Evolutionary conservation across 73 alveolate genomes (phyloP).

Genomic region (Paramecium caudatum): DNA sequence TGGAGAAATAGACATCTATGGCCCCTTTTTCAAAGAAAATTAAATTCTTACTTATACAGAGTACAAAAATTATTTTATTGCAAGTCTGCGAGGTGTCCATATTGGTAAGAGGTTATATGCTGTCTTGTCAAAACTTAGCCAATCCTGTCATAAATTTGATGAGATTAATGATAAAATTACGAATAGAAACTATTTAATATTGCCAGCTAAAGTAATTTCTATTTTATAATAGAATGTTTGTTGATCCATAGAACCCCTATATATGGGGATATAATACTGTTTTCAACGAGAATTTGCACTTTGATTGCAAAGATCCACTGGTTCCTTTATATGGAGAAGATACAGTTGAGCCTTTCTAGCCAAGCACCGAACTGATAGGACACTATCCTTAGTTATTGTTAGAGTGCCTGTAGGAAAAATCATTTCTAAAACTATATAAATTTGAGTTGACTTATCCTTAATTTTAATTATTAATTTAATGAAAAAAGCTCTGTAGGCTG

Average conservation of each 20-base stretch:
- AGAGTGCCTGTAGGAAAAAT: not conserved
- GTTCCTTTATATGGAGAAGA: not conserved
- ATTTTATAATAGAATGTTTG: not conserved
- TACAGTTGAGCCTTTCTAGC: not conserved
- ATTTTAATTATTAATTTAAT: not conserved
- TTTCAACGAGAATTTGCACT: not conserved
- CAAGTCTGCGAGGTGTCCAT: not conserved
- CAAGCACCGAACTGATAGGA: not conserved
- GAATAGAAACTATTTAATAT: not conserved
- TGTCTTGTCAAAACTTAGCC: not conserved
- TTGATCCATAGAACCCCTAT: not conserved
- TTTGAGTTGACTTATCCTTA: conserved; percentile 11
- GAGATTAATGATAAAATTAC: not conserved
- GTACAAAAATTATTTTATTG: not conserved
- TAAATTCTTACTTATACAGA: not conserved
- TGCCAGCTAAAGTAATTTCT: not conserved
- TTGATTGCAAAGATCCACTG: conserved; percentile 21
- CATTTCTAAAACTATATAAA: not conserved
- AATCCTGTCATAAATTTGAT: not conserved
- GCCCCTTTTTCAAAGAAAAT: not conserved
- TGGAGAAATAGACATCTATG: not conserved
- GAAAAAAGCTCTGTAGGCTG: not conserved
- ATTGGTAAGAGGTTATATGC: not conserved
- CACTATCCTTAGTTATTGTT: not conserved
- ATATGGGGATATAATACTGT: not conserved